Percentiles rank a stretch among this genome's conserved stretches.
Evolutionary conservation across 139 green algal species (phyloP).

Genomic region (Coelastrella sp.): DNA sequence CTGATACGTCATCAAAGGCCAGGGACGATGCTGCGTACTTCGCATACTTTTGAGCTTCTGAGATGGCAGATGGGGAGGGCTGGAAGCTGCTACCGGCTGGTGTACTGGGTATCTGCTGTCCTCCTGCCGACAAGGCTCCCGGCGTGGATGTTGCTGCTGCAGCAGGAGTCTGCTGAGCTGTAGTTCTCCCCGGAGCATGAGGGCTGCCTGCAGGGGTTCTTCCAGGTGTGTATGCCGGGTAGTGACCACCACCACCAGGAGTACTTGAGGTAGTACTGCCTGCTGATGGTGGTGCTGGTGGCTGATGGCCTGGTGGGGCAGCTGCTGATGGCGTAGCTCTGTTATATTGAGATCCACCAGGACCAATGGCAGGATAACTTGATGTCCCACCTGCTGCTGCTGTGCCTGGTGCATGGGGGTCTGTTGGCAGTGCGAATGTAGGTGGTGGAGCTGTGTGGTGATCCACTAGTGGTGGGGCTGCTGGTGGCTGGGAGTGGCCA

Average conservation of each 20-base stretch:
- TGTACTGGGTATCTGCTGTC: not conserved
- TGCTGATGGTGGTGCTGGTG: not conserved
- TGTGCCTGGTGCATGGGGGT: not conserved
- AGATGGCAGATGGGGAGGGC: slow-evolving; percentile 51
- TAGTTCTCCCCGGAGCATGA: too few species aligned
- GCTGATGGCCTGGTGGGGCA: not conserved
- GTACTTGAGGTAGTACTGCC: not conserved
- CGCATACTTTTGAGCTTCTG: slow-evolving; percentile 76
- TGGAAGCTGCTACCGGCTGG: not conserved
- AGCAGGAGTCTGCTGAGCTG: not conserved
- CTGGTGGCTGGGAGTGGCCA: too few species aligned
- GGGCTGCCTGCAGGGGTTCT: too few species aligned
- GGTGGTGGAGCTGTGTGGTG: not conserved
- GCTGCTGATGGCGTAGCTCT: not conserved
- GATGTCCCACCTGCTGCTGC: not conserved
- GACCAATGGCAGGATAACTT: not conserved
- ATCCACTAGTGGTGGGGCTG: not conserved
- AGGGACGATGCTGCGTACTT: slow-evolving; percentile 81
- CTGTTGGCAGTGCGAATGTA: not conserved
- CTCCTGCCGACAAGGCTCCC: not conserved
- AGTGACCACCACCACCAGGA: too few species aligned
- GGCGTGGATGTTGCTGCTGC: slow-evolving; percentile 19
- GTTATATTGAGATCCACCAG: not conserved
- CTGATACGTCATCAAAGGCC: slow-evolving; percentile 80
- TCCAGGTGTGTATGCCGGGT: not conserved